A percentile compares a stretch with the other conserved stretches of the same genome.
Conservation (phyloP, 345 rosid genomes). For the Populus davidiana region DNA sequence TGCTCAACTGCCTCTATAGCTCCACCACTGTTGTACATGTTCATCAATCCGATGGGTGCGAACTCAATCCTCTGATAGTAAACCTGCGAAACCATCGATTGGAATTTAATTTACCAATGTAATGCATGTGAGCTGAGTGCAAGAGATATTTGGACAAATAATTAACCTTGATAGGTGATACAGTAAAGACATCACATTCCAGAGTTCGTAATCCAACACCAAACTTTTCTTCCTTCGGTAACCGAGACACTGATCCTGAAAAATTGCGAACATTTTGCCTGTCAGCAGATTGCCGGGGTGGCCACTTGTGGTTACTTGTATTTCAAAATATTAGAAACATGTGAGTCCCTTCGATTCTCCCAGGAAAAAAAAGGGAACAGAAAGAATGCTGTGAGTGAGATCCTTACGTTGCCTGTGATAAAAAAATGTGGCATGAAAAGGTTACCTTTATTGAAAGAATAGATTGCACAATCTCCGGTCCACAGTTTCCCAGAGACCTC, state of each 20-base stretch:
- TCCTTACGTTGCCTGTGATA: too few relatives aligned
- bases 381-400: too few relatives aligned
- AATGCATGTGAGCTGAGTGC: not conserved
- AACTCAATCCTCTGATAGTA: slow-evolving; percentile 37
- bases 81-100: slow-evolving; percentile 20
- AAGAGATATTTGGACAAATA: not conserved
- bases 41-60: slow-evolving; percentile 46
- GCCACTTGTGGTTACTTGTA: not conserved
- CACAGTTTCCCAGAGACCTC: slow-evolving; percentile 45
- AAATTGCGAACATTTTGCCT: not conserved
- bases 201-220: slow-evolving; percentile 27
- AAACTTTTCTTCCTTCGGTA: slow-evolving; percentile 28
- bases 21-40: slow-evolving; percentile 56
- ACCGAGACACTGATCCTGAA: slow-evolving; percentile 33
- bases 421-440: not conserved
- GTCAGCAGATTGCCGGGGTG: too few relatives aligned
- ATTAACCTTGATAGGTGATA: slow-evolving; percentile 53
- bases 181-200: slow-evolving; percentile 42
- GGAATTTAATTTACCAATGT: not conserved
- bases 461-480: slow-evolving; percentile 49
- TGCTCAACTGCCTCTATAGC: slow-evolving; percentile 34
- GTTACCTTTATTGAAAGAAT: slow-evolving; percentile 46
- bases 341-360: too few relatives aligned
- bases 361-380: too few relatives aligned
- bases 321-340: not conserved